Base-by-base conservation (phyloP, 345 rosid species). In the Salix purpurea region DNA sequence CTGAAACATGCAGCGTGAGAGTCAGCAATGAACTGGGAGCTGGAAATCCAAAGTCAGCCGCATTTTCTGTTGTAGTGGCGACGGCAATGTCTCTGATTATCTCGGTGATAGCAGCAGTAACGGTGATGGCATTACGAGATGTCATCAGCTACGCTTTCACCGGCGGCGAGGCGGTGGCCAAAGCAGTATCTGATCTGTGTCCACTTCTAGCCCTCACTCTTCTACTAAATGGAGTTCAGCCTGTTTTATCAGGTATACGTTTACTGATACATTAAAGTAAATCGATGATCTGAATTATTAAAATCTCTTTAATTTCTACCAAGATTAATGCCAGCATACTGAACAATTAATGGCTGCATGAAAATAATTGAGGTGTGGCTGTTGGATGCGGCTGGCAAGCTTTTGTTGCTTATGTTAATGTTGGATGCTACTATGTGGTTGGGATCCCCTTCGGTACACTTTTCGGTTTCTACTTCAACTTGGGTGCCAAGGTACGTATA, bases 331-430 rank as follows among this genome's bases (percentile, higher is more conserved):
- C 36, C 8, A 15, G 1, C 9, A 13, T 30, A 6, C 39, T 30
- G 13, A 65, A 40, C 44, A 40, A 30, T 30, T 30, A 30, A 14
- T 30, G 67, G 18, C 10, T 15, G 48, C 39, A 40, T 30, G n/a
- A 21, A 67, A 67, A 12, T 65, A 18, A 52, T 70, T 24, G 68
- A 89, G 97, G 97, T 50, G 95, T 89, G 71, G 95, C 95, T 46
- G 96, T 92, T 71, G 97, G 97, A 48, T 91, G 96, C 15, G 97
- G 96, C 39, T 91, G 97, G 96, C 96, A 90, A 87, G 75, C 86
- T 23, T 87, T 84, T 74, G 96, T 91, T 16, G 97, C 96, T 0
- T 91, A 88, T 70, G 89, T 93, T 10, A 93, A 93, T 18, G 80
- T 89, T 0, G 97, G 87, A 26, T 93, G 96, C 28, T 93, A 89